phyloP scores from a whole-genome alignment of 257 asterid species.

The Lavandula angustifolia region DNA sequence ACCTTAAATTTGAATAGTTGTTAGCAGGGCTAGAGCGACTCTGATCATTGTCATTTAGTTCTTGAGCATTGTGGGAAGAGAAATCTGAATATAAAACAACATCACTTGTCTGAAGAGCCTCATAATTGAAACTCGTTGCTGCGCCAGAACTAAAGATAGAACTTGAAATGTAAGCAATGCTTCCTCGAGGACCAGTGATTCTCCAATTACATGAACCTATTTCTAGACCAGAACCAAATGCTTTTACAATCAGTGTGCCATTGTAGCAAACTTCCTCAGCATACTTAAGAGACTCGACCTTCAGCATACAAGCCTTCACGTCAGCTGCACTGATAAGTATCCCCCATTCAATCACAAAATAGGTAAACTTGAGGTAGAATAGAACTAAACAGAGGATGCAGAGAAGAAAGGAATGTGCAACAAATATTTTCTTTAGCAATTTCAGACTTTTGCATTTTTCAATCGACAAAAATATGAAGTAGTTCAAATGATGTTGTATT shows the following conservation, averaged over 20 bases:
- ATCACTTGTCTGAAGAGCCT: constrained; percentile 63
- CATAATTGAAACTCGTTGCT: constrained; percentile 59
- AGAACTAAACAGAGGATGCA: background rate
- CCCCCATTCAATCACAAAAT: constrained; percentile 37
- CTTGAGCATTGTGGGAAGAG: constrained; percentile 38
- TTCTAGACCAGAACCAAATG: constrained; percentile 87
- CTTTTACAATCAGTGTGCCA: constrained; percentile 68
- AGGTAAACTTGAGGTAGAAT: background rate
- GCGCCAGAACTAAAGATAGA: constrained; percentile 56
- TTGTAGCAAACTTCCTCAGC: constrained; percentile 86
- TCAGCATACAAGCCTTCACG: constrained; percentile 73
- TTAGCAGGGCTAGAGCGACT: constrained; percentile 29
- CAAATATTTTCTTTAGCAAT: constrained; percentile 3
- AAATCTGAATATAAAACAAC: constrained; percentile 68
- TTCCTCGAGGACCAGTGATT: constrained; percentile 63
- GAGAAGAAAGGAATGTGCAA: background rate
- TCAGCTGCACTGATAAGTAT: constrained; percentile 88
- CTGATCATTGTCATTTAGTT: constrained; percentile 35
- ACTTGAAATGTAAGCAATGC: constrained; percentile 62
- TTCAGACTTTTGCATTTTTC: constrained; percentile 9
- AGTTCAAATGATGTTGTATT: background rate
- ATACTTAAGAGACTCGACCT: constrained; percentile 69
- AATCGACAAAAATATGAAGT: constrained; percentile 8
- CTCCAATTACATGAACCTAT: constrained; percentile 92
- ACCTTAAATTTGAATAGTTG: constrained; percentile 46